Percentiles rank a stretch among this genome's conserved stretches.
phyloP scores from a whole-genome alignment of 345 rosid species.

The Lumnitzera littorea region DNA sequence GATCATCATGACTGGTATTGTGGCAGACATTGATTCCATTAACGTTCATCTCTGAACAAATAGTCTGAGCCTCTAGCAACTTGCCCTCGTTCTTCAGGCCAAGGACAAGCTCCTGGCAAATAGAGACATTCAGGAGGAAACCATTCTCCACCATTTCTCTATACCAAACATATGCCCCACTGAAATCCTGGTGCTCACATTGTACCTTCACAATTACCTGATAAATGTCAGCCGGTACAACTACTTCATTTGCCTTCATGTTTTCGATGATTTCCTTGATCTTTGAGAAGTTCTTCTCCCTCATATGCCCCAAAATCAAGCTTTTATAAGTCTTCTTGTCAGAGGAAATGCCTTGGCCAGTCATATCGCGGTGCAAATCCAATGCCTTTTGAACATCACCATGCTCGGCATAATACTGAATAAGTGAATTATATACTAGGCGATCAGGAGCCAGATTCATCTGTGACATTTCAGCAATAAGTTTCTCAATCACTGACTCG shows the following conservation, averaged over 20 bases:
- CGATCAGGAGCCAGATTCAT: constrained; percentile 53
- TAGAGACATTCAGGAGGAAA: constrained; percentile 25
- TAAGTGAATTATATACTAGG: constrained; percentile 39
- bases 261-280: constrained; percentile 34
- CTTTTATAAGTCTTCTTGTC: constrained; percentile 61
- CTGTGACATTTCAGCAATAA: constrained; percentile 46
- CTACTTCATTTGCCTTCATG: constrained; percentile 45
- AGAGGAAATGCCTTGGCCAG: constrained; percentile 32
- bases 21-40: constrained; percentile 27
- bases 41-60: constrained; percentile 42
- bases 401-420: constrained; percentile 40
- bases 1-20: neutral
- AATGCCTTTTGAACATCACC: constrained; percentile 46
- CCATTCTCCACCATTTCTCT: constrained; percentile 59
- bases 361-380: constrained; percentile 45
- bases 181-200: constrained; percentile 40
- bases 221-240: constrained; percentile 65
- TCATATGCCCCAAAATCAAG: constrained; percentile 53
- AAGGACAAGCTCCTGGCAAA: constrained; percentile 33
- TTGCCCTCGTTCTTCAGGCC: constrained; percentile 57
- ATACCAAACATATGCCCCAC: constrained; percentile 62
- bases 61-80: constrained; percentile 40
- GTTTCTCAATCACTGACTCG: constrained; percentile 31
- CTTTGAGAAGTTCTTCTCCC: constrained; percentile 32
- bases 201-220: constrained; percentile 49